Evolutionary conservation across 2,329 filamentous ascomycete species (phyloP).

Genomic region (Xylariaceae sp.): DNA sequence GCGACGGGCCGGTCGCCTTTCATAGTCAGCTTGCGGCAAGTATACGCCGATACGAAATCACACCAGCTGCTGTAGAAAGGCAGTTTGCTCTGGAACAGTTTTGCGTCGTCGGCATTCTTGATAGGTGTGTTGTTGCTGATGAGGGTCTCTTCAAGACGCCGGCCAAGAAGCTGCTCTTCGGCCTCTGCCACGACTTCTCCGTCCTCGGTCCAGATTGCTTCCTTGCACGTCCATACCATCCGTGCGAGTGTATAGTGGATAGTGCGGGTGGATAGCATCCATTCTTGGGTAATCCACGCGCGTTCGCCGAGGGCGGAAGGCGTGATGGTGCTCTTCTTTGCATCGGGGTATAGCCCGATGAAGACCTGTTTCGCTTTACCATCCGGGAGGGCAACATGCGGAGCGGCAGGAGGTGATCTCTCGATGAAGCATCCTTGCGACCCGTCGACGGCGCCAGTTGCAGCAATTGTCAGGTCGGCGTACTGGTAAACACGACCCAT

Average conservation of each 20-base stretch:
- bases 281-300: not conserved
- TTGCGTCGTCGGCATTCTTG: not conserved
- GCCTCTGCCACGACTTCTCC: not conserved
- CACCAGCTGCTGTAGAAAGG: not conserved
- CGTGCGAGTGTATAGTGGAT: not conserved
- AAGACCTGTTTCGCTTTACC: not conserved
- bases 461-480: not conserved
- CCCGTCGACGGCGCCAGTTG: not conserved
- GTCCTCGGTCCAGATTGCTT: not conserved
- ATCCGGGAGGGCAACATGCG: not conserved
- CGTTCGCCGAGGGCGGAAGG: not conserved
- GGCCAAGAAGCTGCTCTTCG: not conserved
- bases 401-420: not conserved
- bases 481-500: not conserved
- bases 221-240: not conserved
- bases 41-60: not conserved
- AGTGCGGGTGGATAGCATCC: not conserved
- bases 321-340: not conserved
- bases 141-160: not conserved
- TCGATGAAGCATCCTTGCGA: not conserved
- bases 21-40: not conserved
- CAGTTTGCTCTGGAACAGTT: not conserved
- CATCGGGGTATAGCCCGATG: not conserved
- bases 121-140: not conserved
- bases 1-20: not conserved